Conservation (phyloP, 2,329 filamentous ascomycete genomes). For the Trematosphaeria pertusa region DNA sequence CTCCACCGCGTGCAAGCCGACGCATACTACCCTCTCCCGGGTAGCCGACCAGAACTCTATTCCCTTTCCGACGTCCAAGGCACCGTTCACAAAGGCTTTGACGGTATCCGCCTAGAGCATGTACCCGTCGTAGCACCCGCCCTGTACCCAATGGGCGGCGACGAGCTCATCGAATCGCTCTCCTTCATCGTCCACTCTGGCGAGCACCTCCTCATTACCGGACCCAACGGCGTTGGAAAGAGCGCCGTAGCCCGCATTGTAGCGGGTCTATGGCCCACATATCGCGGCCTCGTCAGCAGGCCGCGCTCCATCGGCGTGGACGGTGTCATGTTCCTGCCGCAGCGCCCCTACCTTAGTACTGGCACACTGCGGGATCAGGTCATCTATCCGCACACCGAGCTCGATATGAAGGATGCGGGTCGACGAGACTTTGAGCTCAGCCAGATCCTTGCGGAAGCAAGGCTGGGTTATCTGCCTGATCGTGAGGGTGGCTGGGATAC, state of each 20-base stretch:
- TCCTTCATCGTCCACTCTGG: constrained; percentile 89
- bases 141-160: constrained; percentile 87
- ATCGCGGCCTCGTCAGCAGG: constrained; percentile 87
- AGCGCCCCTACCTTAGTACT: constrained; percentile 88
- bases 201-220: constrained; percentile 93
- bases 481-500: constrained; percentile 97
- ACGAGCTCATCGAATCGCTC: constrained; percentile 86
- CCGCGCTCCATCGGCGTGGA: constrained; percentile 82
- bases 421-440: constrained; percentile 80
- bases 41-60: constrained; percentile 77
- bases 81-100: constrained; percentile 92
- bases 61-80: constrained; percentile 92
- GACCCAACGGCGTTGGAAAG: constrained; percentile 94
- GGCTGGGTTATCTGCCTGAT: constrained; percentile 85
- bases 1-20: constrained; percentile 92
- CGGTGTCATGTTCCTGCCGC: constrained; percentile 98
- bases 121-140: constrained; percentile 91
- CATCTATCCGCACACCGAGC: constrained; percentile 93
- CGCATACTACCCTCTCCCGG: constrained; percentile 76
- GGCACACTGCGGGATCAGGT: constrained; percentile 96
- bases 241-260: constrained; percentile 85
- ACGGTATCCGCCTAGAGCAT: constrained; percentile 90
- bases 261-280: constrained; percentile 94
- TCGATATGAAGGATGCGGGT: constrained; percentile 87
- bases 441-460: constrained; percentile 79